Evolutionary conservation across 2,329 filamentous ascomycete species (phyloP), one percentile per base, ranked within the genome.

Genomic region (Zasmidium citrigriseum): DNA sequence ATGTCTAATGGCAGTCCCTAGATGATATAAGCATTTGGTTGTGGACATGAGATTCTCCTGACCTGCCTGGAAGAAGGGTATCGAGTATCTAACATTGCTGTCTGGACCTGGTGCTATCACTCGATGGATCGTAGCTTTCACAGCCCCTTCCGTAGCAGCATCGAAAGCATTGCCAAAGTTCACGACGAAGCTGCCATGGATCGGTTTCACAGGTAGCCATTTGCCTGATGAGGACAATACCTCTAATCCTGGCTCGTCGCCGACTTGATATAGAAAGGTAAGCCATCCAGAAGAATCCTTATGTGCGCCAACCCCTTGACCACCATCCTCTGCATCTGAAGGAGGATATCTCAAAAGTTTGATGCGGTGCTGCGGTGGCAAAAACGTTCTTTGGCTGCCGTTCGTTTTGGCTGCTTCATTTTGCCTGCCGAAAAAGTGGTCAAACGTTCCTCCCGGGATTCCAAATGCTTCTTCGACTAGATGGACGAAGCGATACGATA

Each of bases 211-310:
- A 34, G 80, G 73, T 21, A 85, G 70, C 83, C 83, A 85, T 1
- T 68, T 61, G 1, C 80, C 81, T 0, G 67, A 65, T 44, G 76
- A 74, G 58, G 80, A 80, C 16, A 86, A 76, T 0, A 80, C 81
- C 64, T 85, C 80, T 0, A 85, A 72, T 0, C 83, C 80, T 41
- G 77, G 72, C 2, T 82, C 79, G 2, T 80, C 77, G 0, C 81
- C 83, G 5, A 84, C 82, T 68, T 88, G 86, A 1, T 85, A 78
- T 2, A 88, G 77, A 61, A 88, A 87, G 0, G 85, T 87, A 75
- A 85, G 84, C 83, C 83, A 87, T 2, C 84, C 84, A 0, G 83
- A 86, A 0, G 81, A 86, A 68, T 86, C 83, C 65, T 86, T 86
- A 72, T 87, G 84, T 0, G 85, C 80, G 0, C 84, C 85, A 1